Conservation (phyloP, 1,284 basidiomycete genomes). For the Marasmius fiardii region DNA sequence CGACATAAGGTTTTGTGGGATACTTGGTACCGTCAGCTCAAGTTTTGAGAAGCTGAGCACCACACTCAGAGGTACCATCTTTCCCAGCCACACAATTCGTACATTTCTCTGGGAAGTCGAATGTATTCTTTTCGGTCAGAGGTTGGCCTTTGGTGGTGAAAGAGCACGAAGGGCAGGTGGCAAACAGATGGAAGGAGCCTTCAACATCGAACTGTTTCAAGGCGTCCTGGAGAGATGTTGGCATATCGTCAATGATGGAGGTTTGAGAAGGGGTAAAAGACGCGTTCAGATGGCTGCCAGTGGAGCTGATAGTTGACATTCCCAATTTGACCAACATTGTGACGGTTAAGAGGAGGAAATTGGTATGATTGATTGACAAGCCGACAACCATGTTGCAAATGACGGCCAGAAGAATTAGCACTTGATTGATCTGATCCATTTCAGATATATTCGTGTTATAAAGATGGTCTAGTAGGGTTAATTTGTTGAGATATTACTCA, state of each 20-base stretch:
- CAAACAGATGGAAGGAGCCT: slow-evolving; percentile 12
- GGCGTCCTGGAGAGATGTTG: neutral
- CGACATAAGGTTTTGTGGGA: slow-evolving; percentile 4
- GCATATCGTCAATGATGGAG: neutral
- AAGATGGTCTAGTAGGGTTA: neutral
- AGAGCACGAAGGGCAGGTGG: slow-evolving; percentile 18
- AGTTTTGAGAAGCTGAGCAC: neutral
- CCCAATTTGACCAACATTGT: neutral
- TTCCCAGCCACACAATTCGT: slow-evolving; percentile 10
- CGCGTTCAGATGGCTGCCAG: neutral
- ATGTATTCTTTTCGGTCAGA: too few species aligned
- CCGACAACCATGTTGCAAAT: neutral
- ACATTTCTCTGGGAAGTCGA: slow-evolving; percentile 3
- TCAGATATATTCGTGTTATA: neutral
- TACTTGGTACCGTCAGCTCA: neutral
- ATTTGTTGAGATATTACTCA: too few species aligned
- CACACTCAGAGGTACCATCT: neutral
- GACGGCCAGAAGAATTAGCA: neutral
- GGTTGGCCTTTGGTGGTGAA: slow-evolving; percentile 14
- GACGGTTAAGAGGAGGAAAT: neutral
- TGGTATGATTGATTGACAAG: neutral
- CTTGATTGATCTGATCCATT: neutral
- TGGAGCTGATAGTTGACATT: neutral
- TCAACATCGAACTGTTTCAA: slow-evolving; percentile 13
- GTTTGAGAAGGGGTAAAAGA: neutral